Conservation (phyloP, 2,329 filamentous ascomycete genomes). For the Alternaria sp. region DNA sequence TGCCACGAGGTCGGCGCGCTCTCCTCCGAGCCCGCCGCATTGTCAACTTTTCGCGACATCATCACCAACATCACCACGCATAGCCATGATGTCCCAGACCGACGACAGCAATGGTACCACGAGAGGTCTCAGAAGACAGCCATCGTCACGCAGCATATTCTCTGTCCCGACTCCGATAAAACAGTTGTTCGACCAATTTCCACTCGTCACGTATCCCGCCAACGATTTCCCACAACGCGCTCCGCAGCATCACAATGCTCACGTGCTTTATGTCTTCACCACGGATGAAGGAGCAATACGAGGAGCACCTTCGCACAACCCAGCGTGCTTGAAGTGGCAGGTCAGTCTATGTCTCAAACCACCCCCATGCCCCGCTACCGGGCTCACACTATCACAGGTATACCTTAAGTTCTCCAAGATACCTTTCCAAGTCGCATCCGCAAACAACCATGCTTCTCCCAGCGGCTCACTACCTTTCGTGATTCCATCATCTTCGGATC, state of each 20-base stretch:
- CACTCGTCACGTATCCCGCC: constrained; percentile 76
- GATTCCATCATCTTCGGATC: constrained; percentile 60
- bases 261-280: constrained; percentile 80
- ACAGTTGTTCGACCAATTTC: constrained; percentile 84
- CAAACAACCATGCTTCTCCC: constrained; percentile 93
- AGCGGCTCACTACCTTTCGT: constrained; percentile 90
- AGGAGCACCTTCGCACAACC: constrained; percentile 83
- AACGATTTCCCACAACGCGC: constrained; percentile 77
- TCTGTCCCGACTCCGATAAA: constrained; percentile 78
- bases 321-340: constrained; percentile 96
- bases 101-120: constrained; percentile 15
- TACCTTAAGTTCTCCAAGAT: constrained; percentile 82
- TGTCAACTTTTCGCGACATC: constrained; percentile 34
- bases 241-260: constrained; percentile 57
- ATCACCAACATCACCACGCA: constrained; percentile 20
- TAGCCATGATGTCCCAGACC: constrained; percentile 33
- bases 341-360: constrained; percentile 57
- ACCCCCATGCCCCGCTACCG: background rate
- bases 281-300: constrained; percentile 67
- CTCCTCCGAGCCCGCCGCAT: constrained; percentile 32
- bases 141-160: constrained; percentile 43
- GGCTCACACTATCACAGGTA: constrained; percentile 63
- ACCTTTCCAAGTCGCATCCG: constrained; percentile 71
- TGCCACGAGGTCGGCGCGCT: constrained; percentile 11
- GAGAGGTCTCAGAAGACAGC: constrained; percentile 10